These are phyloP conservation scores for Ophiocordyceps robertsii DNA, from an alignment of 2,329 filamentous ascomycete genomes.

Conservation along the genomic window DNA sequence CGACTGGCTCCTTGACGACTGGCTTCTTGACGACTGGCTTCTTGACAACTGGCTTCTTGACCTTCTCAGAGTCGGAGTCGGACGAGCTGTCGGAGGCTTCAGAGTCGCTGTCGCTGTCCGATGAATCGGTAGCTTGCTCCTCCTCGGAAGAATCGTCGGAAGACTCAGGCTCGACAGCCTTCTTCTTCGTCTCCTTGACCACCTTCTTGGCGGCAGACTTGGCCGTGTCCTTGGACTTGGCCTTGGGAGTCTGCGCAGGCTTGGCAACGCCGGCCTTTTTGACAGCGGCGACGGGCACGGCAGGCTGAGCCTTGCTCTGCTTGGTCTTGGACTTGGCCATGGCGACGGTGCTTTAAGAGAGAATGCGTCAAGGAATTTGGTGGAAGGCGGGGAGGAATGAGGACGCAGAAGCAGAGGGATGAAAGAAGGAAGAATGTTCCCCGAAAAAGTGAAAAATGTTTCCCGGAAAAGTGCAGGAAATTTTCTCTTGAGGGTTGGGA, in stretches of 20 bases:
- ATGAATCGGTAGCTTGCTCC: conserved; percentile 16
- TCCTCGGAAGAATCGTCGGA: conserved; percentile 20
- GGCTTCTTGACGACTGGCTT: conserved; percentile 11
- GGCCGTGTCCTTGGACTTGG: conserved; percentile 45
- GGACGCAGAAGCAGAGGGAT: background rate
- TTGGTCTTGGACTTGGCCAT: conserved; percentile 57
- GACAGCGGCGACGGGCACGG: conserved; percentile 34
- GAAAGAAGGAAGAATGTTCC: background rate
- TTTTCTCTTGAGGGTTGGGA: background rate
- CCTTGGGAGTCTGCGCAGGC: conserved; percentile 52
- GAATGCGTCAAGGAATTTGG: background rate
- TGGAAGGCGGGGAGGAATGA: background rate
- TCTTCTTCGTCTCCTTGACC: conserved; percentile 29
- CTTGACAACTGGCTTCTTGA: conserved; percentile 3
- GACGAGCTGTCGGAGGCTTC: conserved; percentile 7
- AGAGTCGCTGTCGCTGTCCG: conserved; percentile 17
- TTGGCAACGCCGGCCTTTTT: conserved; percentile 59
- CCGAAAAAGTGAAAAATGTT: background rate
- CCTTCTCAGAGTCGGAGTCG: conserved; percentile 5
- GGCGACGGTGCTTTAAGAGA: conserved; percentile 16
- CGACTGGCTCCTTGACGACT: background rate
- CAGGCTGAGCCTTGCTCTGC: conserved; percentile 37
- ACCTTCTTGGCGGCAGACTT: conserved; percentile 44
- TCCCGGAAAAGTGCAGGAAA: background rate
- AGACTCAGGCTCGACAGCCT: conserved; percentile 28